Conservation (phyloP, 2,329 filamentous ascomycete species). For the Aureobasidium sp. region DNA sequence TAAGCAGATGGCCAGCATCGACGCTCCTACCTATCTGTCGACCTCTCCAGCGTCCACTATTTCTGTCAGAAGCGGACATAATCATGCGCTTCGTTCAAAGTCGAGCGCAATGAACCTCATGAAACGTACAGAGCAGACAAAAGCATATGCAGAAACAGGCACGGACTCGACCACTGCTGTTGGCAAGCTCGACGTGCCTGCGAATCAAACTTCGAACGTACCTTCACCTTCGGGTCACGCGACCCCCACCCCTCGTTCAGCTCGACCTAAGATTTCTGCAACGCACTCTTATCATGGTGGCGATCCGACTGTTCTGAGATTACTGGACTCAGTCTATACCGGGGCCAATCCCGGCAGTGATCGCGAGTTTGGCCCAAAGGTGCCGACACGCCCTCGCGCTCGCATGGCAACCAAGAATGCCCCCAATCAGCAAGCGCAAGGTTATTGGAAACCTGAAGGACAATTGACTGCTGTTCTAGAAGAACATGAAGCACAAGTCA, state of each 20-base stretch:
- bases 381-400: not conserved
- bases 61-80: constrained; percentile 27
- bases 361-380: constrained; percentile 65
- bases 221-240: constrained; percentile 20
- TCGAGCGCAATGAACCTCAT: constrained; percentile 55
- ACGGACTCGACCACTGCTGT: constrained; percentile 59
- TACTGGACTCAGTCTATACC: constrained; percentile 78
- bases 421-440: constrained; percentile 39
- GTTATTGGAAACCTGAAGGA: constrained; percentile 76
- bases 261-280: constrained; percentile 37
- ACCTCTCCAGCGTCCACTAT: constrained; percentile 30
- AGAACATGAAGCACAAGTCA: constrained; percentile 78
- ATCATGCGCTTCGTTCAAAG: constrained; percentile 39
- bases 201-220: constrained; percentile 15
- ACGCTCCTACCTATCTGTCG: constrained; percentile 26
- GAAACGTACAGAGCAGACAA: constrained; percentile 50
- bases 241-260: constrained; percentile 23
- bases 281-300: constrained; percentile 83
- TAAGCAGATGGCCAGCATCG: constrained; percentile 11
- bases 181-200: constrained; percentile 50
- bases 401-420: constrained; percentile 59
- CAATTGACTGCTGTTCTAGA: constrained; percentile 80
- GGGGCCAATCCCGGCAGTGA: constrained; percentile 55
- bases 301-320: constrained; percentile 53
- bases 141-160: constrained; percentile 57